Evolutionary conservation across 2,329 filamentous ascomycete genomes (phyloP).

Genomic region (Cladosporium phlei): DNA sequence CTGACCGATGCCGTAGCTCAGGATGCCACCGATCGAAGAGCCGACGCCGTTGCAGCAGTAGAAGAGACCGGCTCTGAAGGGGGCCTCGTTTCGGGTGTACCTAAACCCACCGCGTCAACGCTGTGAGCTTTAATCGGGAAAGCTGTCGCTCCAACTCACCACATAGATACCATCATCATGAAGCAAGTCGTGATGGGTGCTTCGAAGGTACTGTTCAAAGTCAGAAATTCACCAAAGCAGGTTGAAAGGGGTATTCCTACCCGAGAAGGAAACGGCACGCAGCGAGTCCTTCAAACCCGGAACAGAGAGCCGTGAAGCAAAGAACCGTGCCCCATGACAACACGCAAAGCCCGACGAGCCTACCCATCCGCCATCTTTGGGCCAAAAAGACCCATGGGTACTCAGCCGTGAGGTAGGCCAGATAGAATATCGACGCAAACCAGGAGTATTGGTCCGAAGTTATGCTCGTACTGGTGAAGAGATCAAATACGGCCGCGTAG

Average conservation of each 20-base stretch:
- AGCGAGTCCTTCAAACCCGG: conserved; percentile 56
- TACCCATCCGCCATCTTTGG: conserved; percentile 32
- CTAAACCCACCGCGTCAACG: too few relatives aligned
- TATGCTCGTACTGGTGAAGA: conserved; percentile 48
- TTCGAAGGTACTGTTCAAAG: conserved; percentile 8
- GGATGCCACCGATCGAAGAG: conserved; percentile 64
- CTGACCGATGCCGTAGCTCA: conserved; percentile 51
- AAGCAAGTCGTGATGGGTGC: conserved; percentile 51
- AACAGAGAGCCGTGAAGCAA: conserved; percentile 57
- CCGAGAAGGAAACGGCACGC: conserved; percentile 61
- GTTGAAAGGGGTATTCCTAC: neutral
- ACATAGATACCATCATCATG: conserved; percentile 23
- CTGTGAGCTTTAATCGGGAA: too few relatives aligned
- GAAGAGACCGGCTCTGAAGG: conserved; percentile 30
- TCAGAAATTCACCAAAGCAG: neutral
- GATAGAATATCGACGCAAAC: conserved; percentile 54
- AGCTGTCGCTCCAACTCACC: too few relatives aligned
- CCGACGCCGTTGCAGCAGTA: conserved; percentile 74
- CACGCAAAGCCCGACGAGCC: conserved; percentile 40
- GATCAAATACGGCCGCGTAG: conserved; percentile 54
- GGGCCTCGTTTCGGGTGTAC: conserved; percentile 59
- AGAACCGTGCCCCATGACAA: conserved; percentile 59
- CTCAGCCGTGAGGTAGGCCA: conserved; percentile 36
- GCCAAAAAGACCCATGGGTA: conserved; percentile 26
- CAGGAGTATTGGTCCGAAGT: conserved; percentile 47